phyloP scores from a whole-genome alignment of 306 rosid species.

The Glycyrrhiza uralensis region DNA sequence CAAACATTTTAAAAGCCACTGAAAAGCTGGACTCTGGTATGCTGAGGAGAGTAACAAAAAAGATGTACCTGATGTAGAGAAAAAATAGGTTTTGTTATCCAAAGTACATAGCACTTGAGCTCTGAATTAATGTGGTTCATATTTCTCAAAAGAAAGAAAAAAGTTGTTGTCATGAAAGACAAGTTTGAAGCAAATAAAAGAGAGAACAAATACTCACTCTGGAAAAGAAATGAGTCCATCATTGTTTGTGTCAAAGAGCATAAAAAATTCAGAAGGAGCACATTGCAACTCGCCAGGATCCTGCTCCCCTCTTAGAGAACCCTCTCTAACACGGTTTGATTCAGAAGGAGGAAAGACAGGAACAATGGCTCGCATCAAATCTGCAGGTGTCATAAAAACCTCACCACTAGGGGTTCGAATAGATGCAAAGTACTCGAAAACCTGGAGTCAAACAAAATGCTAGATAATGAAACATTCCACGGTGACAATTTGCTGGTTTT shows the following conservation, averaged over 20 bases:
- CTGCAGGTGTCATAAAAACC: slow-evolving; percentile 59
- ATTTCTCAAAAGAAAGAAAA: neutral
- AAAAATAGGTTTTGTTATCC: neutral
- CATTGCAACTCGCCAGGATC: slow-evolving; percentile 48
- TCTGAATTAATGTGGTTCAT: neutral
- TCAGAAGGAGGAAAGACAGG: slow-evolving; percentile 75
- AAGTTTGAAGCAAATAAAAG: slow-evolving; percentile 2
- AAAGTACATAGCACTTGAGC: neutral
- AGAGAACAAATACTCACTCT: slow-evolving; percentile 46
- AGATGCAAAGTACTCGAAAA: slow-evolving; percentile 73
- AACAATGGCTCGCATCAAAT: slow-evolving; percentile 74
- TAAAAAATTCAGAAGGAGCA: slow-evolving; percentile 61
- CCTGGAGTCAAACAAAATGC: slow-evolving; percentile 31
- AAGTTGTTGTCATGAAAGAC: neutral
- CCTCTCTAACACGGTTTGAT: slow-evolving; percentile 67
- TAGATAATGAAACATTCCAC: neutral
- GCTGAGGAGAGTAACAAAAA: slow-evolving; percentile 74
- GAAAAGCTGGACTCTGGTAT: slow-evolving; percentile 75
- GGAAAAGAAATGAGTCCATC: slow-evolving; percentile 84
- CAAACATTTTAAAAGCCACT: slow-evolving; percentile 86
- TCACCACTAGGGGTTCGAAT: slow-evolving; percentile 41
- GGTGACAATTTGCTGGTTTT: neutral
- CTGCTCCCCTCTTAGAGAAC: slow-evolving; percentile 64
- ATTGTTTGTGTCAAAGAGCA: slow-evolving; percentile 78
- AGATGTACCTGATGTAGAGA: slow-evolving; percentile 48